phyloP scores from a whole-genome alignment of 2,329 filamentous ascomycete genomes.

The Ophiostoma triangulosporum region DNA sequence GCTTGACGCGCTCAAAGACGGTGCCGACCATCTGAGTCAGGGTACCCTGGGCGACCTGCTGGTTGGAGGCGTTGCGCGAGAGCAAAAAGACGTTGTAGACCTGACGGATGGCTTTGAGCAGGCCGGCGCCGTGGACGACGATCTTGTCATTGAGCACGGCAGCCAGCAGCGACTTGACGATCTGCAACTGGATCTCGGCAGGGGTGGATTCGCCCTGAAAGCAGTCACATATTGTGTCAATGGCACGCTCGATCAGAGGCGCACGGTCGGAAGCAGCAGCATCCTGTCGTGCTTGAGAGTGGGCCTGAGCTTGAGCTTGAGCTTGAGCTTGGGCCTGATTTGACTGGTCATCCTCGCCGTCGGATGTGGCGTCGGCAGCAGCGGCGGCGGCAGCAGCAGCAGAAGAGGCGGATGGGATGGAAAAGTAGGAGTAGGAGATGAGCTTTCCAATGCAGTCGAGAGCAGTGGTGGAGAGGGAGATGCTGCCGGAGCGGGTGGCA shows the following conservation, averaged over 20 bases:
- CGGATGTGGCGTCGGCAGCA: constrained; percentile 19
- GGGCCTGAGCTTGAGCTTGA: not conserved
- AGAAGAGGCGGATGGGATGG: constrained; percentile 44
- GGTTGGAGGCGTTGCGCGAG: constrained; percentile 85
- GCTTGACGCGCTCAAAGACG: constrained; percentile 90
- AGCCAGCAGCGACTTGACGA: constrained; percentile 89
- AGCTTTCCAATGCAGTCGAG: constrained; percentile 98
- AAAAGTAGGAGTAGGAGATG: constrained; percentile 98
- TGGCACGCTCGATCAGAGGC: constrained; percentile 89
- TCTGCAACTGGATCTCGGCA: constrained; percentile 87
- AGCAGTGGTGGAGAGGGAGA: constrained; percentile 74
- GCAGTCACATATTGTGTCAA: constrained; percentile 98
- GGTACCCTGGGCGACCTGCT: constrained; percentile 93
- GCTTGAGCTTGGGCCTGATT: not conserved
- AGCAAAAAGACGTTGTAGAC: constrained; percentile 98
- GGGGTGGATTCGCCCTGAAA: constrained; percentile 94
- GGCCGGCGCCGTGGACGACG: constrained; percentile 88
- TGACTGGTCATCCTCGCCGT: constrained; percentile 15
- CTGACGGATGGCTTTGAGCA: constrained; percentile 91
- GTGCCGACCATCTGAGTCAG: constrained; percentile 98
- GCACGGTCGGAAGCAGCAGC: constrained; percentile 34
- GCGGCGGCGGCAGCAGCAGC: constrained; percentile 14
- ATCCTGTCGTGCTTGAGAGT: constrained; percentile 12
- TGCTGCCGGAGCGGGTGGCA: constrained; percentile 74
- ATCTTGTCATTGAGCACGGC: constrained; percentile 98